Base-by-base conservation (phyloP, 192 early-diverging fungal genomes). In the Linnemannia hyalina region DNA sequence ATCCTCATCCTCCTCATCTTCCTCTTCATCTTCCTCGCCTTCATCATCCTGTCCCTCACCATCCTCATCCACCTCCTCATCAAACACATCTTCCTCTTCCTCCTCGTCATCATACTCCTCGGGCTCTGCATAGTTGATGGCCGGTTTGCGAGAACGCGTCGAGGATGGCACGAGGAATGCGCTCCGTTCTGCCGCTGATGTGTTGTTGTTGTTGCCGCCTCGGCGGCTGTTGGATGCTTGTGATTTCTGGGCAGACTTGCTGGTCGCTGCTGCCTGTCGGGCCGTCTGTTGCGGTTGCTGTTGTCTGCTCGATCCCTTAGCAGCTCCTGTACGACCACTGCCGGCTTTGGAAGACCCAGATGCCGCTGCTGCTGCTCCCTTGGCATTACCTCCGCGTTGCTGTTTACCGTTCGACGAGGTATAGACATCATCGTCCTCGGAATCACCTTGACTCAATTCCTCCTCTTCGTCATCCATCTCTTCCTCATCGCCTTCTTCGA, bases 101-200 rank as follows among this genome's bases (percentile, higher is more conserved):
- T 85, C 82, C 0, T 82, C 81, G 0, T 76, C 81, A 16, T 81
- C 75, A 22, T 85, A 78, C 40, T 85, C 83, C 22, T 86, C 84
- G 13, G 84, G 84, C 13, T 86, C 84, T 70, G 84, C 71, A 86
- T 86, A 86, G 72, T 81, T 86, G 57, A 86, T 80, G 47, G 84
- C 80, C 3, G 78, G 69, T 55, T 86, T 86, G 23, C 84, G 84
- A 35, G 79, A 55, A 26, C 84, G 69, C 2, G 78, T 86, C 6
- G 84, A 81, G 18, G 84, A 80, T 2, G 84, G 80, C 13, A 65
- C 72, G 1, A 70, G 72, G 52, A 81, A 81, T 23, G 69, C 22
- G 29, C 52, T 86, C 38, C 79, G 65, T 47, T 75, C 78, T 1
- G 47, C 68, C 7, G 82, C 18, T 18, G 77, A 63, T 57, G 32